phyloP scores from a whole-genome alignment of 345 rosid genomes.

The Populus ilicifolia region DNA sequence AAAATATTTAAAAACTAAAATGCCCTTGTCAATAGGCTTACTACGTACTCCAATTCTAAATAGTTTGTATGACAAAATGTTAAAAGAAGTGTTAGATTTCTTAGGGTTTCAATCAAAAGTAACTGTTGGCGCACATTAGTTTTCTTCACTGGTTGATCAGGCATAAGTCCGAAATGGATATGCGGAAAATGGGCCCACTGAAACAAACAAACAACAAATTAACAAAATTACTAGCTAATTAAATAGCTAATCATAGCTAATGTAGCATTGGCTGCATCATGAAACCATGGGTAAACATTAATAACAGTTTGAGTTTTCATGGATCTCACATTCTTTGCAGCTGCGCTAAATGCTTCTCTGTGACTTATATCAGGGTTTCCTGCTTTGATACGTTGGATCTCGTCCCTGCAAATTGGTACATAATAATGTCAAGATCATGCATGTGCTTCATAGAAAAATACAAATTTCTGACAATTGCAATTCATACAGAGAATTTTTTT shows the following conservation, averaged over 20 bases:
- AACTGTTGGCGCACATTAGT: constrained; percentile 73
- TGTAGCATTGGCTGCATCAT: neutral
- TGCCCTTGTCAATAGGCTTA: neutral
- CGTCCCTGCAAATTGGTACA: constrained; percentile 61
- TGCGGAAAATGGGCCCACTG: constrained; percentile 99
- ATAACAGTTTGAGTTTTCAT: neutral
- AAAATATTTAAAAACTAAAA: neutral
- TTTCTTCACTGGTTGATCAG: constrained; percentile 96
- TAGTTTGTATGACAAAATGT: neutral
- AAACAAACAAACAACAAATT: constrained; percentile 1
- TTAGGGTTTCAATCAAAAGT: constrained; percentile 24
- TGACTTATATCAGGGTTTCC: constrained; percentile 98
- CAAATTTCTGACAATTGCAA: neutral
- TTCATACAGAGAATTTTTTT: neutral
- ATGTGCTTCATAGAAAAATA: neutral
- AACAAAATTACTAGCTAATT: neutral
- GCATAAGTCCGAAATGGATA: constrained; percentile 95
- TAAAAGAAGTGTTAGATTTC: neutral
- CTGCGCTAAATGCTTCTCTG: constrained; percentile 99
- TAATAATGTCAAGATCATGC: constrained; percentile 9
- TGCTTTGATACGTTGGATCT: constrained; percentile 99
- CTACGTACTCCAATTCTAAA: neutral
- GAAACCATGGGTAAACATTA: neutral
- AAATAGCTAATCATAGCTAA: neutral
- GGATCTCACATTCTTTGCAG: constrained; percentile 94